Conservation (phyloP, 2,329 filamentous ascomycete species). For the Aspergillus sp. region DNA sequence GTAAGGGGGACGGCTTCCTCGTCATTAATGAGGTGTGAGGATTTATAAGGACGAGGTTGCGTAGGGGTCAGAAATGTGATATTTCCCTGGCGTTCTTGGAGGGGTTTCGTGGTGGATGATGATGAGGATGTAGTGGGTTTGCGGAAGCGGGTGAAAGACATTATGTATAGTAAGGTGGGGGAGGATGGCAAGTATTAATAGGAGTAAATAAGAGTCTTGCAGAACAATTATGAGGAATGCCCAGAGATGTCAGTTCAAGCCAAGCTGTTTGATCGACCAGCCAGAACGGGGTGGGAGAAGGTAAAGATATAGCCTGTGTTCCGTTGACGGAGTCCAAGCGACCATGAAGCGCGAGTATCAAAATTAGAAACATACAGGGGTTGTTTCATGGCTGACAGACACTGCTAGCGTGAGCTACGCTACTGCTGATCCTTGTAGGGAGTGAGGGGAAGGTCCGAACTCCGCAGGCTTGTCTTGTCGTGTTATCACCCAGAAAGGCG, state of each 20-base stretch:
- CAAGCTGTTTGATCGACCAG: constrained; percentile 15
- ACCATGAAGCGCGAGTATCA: not conserved
- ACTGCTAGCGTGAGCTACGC: not conserved
- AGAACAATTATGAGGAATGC: not conserved
- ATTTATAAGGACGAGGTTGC: constrained; percentile 45
- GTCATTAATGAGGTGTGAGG: constrained; percentile 31
- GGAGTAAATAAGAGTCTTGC: not conserved
- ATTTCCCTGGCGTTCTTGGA: constrained; percentile 47
- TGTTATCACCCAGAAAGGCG: not conserved
- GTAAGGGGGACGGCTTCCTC: constrained; percentile 15
- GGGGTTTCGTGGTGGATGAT: constrained; percentile 25
- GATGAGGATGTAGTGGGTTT: constrained; percentile 24
- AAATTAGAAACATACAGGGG: constrained; percentile 1
- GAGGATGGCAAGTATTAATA: not conserved
- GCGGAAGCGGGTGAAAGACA: constrained; percentile 38
- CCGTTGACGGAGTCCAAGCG: not conserved
- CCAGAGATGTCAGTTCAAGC: constrained; percentile 1
- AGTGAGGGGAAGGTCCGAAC: not conserved
- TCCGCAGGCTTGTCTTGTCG: not conserved
- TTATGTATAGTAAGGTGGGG: constrained; percentile 29
- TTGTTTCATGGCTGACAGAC: constrained; percentile 1
- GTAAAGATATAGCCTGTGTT: constrained; percentile 3
- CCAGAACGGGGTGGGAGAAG: not conserved
- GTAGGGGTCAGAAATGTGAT: constrained; percentile 43
- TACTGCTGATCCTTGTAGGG: not conserved